Conservation (phyloP, 2,329 filamentous ascomycete species). For the Nemania sp. region DNA sequence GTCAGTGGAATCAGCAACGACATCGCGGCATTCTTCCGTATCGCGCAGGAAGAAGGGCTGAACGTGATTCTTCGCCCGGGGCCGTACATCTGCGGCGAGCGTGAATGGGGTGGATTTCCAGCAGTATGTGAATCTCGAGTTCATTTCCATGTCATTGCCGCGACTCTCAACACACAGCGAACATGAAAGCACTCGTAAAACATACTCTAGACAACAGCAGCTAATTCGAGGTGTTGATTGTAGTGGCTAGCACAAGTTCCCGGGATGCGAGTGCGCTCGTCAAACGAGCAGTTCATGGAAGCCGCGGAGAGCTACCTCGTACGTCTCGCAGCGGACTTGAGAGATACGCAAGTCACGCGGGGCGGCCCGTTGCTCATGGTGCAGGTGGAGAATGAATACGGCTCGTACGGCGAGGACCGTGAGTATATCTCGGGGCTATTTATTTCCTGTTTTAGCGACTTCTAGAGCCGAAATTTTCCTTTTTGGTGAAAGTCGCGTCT, state of each 20-base stretch:
- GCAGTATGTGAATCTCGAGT: conserved; percentile 35
- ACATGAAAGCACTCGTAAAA: too few species aligned
- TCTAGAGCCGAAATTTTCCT: too few species aligned
- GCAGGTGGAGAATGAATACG: conserved; percentile 65
- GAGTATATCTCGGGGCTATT: too few species aligned
- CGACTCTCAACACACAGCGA: not conserved
- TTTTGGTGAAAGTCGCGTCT: too few species aligned
- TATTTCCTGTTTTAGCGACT: too few species aligned
- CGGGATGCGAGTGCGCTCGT: conserved; percentile 56
- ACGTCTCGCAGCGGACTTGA: conserved; percentile 54
- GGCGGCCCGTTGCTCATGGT: conserved; percentile 63
- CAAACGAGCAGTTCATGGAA: conserved; percentile 56
- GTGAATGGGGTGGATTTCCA: conserved; percentile 63
- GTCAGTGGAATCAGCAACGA: conserved; percentile 54
- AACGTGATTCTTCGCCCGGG: conserved; percentile 61
- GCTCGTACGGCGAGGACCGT: conserved; percentile 60
- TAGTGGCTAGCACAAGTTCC: conserved; percentile 57
- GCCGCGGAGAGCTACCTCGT: conserved; percentile 55
- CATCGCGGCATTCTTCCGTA: conserved; percentile 60
- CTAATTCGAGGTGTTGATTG: not conserved
- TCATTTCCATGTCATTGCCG: not conserved
- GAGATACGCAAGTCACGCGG: conserved; percentile 53
- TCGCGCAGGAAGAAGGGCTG: conserved; percentile 61
- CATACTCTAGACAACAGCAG: not conserved
- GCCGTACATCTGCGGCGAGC: conserved; percentile 62